Evolutionary conservation across 805 yeast species (phyloP).

Genomic region (Komagataella kurtzmanii): DNA sequence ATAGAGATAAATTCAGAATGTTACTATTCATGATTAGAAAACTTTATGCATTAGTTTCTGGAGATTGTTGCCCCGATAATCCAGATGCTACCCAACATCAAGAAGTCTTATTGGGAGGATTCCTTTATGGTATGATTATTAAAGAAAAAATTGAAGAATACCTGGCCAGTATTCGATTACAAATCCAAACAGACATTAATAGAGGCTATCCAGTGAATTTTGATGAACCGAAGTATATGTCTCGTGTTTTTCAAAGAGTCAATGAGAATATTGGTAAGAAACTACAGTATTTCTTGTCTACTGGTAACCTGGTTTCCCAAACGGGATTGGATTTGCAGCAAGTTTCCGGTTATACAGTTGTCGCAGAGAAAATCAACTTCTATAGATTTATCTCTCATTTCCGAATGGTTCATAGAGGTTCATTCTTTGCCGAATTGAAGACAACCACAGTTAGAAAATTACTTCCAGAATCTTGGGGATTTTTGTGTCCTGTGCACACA

Average conservation of each 20-base stretch:
- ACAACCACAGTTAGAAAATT: conserved; percentile 95
- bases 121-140: conserved; percentile 90
- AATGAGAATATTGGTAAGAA: conserved; percentile 94
- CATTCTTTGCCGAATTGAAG: conserved; percentile 95
- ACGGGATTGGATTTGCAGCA: conserved; percentile 97
- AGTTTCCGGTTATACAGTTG: conserved; percentile 95
- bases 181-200: conserved; percentile 66
- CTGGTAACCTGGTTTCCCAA: conserved; percentile 94
- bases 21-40: conserved; percentile 91
- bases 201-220: conserved; percentile 77
- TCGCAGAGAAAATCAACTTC: conserved; percentile 96
- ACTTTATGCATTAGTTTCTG: conserved; percentile 87
- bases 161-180: conserved; percentile 56
- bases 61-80: conserved; percentile 93
- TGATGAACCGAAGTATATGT: conserved; percentile 70
- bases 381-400: conserved; percentile 96
- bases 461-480: conserved; percentile 98
- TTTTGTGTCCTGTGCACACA: conserved; percentile 96
- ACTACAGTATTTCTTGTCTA: conserved; percentile 84
- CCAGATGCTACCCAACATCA: conserved; percentile 99
- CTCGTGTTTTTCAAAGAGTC: conserved; percentile 61
- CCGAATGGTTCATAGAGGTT: conserved; percentile 99
- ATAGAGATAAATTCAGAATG: conserved; percentile 75
- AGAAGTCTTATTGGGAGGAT: conserved; percentile 90
- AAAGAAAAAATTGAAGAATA: conserved; percentile 96